These are phyloP conservation scores for Elsinoe fawcettii DNA, from an alignment of 2,329 filamentous ascomycete species.

Conservation along the genomic window DNA sequence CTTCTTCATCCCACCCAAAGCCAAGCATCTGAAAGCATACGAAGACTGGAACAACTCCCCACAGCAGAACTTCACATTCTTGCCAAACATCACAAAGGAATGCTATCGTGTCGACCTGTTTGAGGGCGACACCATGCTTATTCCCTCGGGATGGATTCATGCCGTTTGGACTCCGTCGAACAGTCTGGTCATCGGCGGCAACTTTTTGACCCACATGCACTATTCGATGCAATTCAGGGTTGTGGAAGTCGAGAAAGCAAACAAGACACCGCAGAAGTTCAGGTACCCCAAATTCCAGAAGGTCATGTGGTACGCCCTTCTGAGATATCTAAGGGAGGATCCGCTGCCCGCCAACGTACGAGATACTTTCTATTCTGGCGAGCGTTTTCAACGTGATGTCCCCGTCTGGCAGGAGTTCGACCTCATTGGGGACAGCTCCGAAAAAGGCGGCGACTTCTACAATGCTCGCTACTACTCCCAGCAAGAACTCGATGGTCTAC, in stretches of 20 bases:
- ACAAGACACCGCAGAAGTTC: slow-evolving; percentile 58
- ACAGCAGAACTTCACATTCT: slow-evolving; percentile 58
- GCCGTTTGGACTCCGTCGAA: slow-evolving; percentile 64
- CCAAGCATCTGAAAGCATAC: slow-evolving; percentile 61
- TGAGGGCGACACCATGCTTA: slow-evolving; percentile 62
- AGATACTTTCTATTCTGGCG: slow-evolving; percentile 48
- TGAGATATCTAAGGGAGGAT: slow-evolving; percentile 57
- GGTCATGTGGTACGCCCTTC: slow-evolving; percentile 60
- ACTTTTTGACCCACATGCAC: slow-evolving; percentile 58
- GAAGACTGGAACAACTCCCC: slow-evolving; percentile 63
- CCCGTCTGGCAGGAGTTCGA: slow-evolving; percentile 54
- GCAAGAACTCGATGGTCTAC: slow-evolving; percentile 53
- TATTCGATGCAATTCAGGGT: slow-evolving; percentile 61
- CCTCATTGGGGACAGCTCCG: slow-evolving; percentile 43
- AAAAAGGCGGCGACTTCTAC: slow-evolving; percentile 47
- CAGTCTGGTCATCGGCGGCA: slow-evolving; percentile 63
- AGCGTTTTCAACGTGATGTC: slow-evolving; percentile 47
- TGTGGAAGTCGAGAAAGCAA: slow-evolving; percentile 58
- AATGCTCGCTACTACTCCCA: slow-evolving; percentile 57
- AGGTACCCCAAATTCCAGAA: slow-evolving; percentile 62
- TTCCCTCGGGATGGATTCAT: slow-evolving; percentile 65
- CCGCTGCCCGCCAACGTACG: slow-evolving; percentile 52
- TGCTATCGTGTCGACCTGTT: slow-evolving; percentile 59
- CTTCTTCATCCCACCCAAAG: slow-evolving; percentile 63
- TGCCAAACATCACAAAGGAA: slow-evolving; percentile 57